phyloP scores from a whole-genome alignment of 805 yeast genomes.

The Wickerhamiella nectarea region DNA sequence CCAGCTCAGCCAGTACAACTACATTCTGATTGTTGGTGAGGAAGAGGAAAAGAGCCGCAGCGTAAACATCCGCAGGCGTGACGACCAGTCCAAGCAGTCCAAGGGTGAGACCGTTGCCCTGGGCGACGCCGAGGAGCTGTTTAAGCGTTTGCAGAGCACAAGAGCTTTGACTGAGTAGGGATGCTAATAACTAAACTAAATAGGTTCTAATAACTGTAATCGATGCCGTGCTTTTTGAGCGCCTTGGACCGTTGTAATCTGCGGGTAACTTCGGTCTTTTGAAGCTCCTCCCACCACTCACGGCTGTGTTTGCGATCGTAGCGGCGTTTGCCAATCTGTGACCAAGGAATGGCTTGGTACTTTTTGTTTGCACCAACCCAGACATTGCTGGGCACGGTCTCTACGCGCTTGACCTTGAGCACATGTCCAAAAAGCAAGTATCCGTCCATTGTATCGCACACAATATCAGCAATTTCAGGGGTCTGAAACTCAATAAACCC shows the following conservation, averaged over 20 bases:
- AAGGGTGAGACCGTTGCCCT: slow-evolving; percentile 68
- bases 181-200: neutral
- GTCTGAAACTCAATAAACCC: slow-evolving; percentile 77
- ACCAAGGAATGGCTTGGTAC: slow-evolving; percentile 48
- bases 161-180: slow-evolving; percentile 37
- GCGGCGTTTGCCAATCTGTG: slow-evolving; percentile 37
- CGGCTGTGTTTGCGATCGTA: slow-evolving; percentile 46
- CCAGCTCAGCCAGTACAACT: slow-evolving; percentile 87
- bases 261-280: slow-evolving; percentile 32
- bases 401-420: slow-evolving; percentile 52
- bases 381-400: slow-evolving; percentile 33
- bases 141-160: slow-evolving; percentile 52
- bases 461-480: slow-evolving; percentile 66
- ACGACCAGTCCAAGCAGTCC: slow-evolving; percentile 81
- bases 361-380: slow-evolving; percentile 44
- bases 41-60: slow-evolving; percentile 67
- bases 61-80: slow-evolving; percentile 95
- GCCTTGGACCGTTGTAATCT: slow-evolving; percentile 34
- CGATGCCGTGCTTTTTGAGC: slow-evolving; percentile 46
- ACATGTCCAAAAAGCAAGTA: slow-evolving; percentile 80
- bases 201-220: slow-evolving; percentile 25
- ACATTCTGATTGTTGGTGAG: slow-evolving; percentile 93
- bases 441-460: slow-evolving; percentile 92
- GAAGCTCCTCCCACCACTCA: slow-evolving; percentile 43
- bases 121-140: slow-evolving; percentile 56